A percentile compares a stretch with the other conserved stretches of the same genome.
phyloP scores from a whole-genome alignment of 192 early-diverging fungal species.

The Coemansia sp. region DNA sequence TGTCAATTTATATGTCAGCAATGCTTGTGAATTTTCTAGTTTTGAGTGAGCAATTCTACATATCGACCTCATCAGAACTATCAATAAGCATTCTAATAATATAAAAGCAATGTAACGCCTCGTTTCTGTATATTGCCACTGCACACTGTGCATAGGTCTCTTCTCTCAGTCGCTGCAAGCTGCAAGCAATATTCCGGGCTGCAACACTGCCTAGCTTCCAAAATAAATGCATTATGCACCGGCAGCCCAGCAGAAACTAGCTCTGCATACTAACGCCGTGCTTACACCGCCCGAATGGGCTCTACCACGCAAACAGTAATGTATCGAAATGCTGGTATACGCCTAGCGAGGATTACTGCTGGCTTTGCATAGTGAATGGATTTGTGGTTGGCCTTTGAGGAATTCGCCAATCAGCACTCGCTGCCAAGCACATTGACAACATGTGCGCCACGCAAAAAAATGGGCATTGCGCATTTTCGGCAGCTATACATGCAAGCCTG shows the following conservation, averaged over 20 bases:
- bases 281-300: not conserved
- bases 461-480: not conserved
- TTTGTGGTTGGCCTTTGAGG: not conserved
- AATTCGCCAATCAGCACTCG: not conserved
- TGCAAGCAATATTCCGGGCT: not conserved
- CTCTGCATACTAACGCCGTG: not conserved
- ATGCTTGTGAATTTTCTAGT: not conserved
- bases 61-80: not conserved
- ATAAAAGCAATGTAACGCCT: constrained; percentile 5
- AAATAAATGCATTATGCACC: not conserved
- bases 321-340: not conserved
- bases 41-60: not conserved
- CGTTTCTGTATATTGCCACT: constrained; percentile 10
- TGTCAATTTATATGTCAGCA: not conserved
- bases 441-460: constrained; percentile 1
- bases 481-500: not conserved
- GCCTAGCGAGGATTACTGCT: not conserved
- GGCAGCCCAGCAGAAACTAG: not conserved
- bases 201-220: not conserved
- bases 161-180: not conserved
- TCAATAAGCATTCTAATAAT: constrained; percentile 3
- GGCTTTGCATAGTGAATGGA: not conserved
- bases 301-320: not conserved
- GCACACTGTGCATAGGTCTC: not conserved
- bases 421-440: not conserved